phyloP scores from a whole-genome alignment of 306 rosid species.

The Macrotyloma uniflorum region DNA sequence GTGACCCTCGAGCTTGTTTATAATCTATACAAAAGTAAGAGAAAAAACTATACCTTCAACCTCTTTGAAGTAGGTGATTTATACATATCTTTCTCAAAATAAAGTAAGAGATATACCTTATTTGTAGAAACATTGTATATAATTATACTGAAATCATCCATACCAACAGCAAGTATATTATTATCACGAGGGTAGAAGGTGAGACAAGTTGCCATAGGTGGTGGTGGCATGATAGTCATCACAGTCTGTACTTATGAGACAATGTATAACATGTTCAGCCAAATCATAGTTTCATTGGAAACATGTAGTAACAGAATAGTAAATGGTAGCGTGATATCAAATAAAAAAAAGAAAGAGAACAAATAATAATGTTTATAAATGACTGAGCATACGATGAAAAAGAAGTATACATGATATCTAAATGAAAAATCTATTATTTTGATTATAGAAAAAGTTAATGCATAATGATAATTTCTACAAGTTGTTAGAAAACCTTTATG shows the following conservation, averaged over 20 bases:
- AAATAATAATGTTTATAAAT: background rate
- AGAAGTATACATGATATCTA: background rate
- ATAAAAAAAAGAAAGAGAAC: background rate
- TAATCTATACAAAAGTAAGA: constrained; percentile 33
- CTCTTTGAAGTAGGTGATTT: background rate
- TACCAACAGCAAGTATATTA: constrained; percentile 47
- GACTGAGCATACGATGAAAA: background rate
- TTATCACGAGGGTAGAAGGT: constrained; percentile 43
- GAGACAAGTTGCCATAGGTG: constrained; percentile 49
- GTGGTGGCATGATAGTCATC: constrained; percentile 34
- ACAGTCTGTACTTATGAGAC: constrained; percentile 33
- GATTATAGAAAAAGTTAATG: background rate
- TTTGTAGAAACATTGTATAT: constrained; percentile 26
- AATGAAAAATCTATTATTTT: background rate
- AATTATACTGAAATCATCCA: constrained; percentile 41
- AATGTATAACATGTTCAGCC: background rate
- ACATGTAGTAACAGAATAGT: background rate
- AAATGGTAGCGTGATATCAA: background rate
- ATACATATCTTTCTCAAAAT: background rate
- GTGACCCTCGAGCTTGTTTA: constrained; percentile 38
- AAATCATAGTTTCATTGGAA: background rate
- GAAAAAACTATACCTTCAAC: constrained; percentile 17
- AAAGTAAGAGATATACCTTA: constrained; percentile 31
- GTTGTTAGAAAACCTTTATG: too few species aligned
- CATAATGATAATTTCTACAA: background rate